Base-by-base conservation (phyloP, 495 filamentous ascomycete species). In the Haplographium delicatum region DNA sequence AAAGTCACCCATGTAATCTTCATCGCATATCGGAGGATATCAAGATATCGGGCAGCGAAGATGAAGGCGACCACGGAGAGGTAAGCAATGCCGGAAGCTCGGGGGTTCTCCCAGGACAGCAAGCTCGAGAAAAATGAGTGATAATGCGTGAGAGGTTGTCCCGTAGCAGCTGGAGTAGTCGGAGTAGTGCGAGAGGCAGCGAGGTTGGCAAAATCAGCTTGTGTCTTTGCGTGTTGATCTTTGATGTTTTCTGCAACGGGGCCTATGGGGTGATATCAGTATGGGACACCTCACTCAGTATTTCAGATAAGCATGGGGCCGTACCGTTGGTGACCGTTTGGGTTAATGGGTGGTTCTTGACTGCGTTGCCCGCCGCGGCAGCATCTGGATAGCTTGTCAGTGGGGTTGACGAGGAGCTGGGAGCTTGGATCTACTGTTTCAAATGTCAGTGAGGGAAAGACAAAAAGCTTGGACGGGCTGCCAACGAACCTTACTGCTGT, bases 91-190 rank as follows among this genome's bases (percentile, higher is more conserved):
- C 80, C 85, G 37, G 94, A 95, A 56, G 90, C 91, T 64, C 90
- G 62, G 52, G 71, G 75, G 60, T 79, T 73, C 60, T 78, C 71
- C 76, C 76, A 80, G 44, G 76, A 80, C 46, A 99, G 68, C 46
- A 99, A 77, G 66, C 86, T 88, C 62, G 88, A 88, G 73, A 97
- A 91, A 72, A 96, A 80, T 27, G 89, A 96, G 71, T 97, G 93
- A 69, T 96, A 99, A 70, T 91, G 86, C 41, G 90, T 96, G 71
- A 97, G 69, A 22, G 85, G 85, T 65, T 96, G 91, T 58, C 89
- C 89, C 62, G 83, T 94, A 56, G 81, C 82, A 58, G 88, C 80
- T 30, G 78, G 78, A 50, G 82, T 73, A 27, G 77, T 68, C 34
- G 88, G 87, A 42, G 81, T 80, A 46, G 78, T 74, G 53, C 84